phyloP scores from a whole-genome alignment of 2,329 filamentous ascomycete species.

The Harringtonia lauricola region DNA sequence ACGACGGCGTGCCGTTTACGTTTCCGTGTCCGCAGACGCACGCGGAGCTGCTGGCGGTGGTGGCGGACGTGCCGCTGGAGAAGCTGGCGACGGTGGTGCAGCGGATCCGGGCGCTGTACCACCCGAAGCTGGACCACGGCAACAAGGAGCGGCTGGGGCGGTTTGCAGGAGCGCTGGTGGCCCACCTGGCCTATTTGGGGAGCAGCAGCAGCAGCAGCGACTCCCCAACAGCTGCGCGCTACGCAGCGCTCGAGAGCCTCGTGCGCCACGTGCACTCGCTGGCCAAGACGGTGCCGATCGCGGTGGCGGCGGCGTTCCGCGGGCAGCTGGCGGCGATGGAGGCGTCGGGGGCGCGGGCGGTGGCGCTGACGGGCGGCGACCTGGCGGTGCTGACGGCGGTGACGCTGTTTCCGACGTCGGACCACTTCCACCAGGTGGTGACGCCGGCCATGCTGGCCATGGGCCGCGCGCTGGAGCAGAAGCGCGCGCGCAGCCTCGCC shows the following conservation, averaged over 20 bases:
- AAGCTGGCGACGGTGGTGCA: constrained; percentile 73
- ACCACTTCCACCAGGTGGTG: constrained; percentile 92
- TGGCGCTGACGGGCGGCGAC: constrained; percentile 55
- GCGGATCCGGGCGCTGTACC: constrained; percentile 82
- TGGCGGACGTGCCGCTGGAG: constrained; percentile 47
- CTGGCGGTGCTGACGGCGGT: constrained; percentile 75
- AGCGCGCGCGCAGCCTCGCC: constrained; percentile 49
- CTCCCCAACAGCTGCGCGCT: neutral
- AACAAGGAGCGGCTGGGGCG: constrained; percentile 74
- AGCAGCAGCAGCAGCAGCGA: neutral
- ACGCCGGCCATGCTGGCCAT: constrained; percentile 86
- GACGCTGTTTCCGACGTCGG: constrained; percentile 83
- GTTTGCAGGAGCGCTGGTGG: constrained; percentile 56
- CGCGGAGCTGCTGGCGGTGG: constrained; percentile 58
- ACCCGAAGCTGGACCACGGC: constrained; percentile 70
- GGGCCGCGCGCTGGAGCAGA: constrained; percentile 71
- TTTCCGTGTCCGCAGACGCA: constrained; percentile 77
- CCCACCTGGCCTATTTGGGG: constrained; percentile 43
- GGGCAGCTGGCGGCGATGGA: constrained; percentile 52
- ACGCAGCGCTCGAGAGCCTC: constrained; percentile 47
- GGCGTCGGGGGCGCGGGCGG: constrained; percentile 21
- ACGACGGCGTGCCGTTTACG: constrained; percentile 62
- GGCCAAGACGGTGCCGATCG: constrained; percentile 71
- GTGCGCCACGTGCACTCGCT: constrained; percentile 89
- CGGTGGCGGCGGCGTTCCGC: constrained; percentile 69